phyloP scores from a whole-genome alignment of 2,329 filamentous ascomycete species.

The Trichoderma pleuroti region DNA sequence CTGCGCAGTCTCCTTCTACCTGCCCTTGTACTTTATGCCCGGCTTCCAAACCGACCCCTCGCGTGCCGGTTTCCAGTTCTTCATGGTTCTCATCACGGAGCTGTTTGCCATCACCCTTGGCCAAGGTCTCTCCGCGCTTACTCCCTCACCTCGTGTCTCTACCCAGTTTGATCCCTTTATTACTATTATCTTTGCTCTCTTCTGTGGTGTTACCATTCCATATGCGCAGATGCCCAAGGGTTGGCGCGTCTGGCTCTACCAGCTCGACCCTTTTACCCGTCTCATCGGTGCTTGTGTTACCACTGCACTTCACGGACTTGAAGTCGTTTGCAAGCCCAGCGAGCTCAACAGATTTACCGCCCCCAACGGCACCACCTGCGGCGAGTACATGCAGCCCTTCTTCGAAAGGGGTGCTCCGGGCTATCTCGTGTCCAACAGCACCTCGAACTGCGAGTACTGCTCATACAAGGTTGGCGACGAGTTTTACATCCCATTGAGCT shows the following conservation, averaged over 20 bases:
- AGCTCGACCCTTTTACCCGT: slow-evolving; percentile 79
- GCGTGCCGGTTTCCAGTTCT: slow-evolving; percentile 80
- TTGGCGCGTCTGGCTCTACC: slow-evolving; percentile 77
- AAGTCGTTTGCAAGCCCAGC: slow-evolving; percentile 55
- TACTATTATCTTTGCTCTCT: slow-evolving; percentile 77
- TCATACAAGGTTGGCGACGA: slow-evolving; percentile 76
- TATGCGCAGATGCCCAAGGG: slow-evolving; percentile 72
- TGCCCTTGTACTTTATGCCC: slow-evolving; percentile 81
- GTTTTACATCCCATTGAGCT: slow-evolving; percentile 66
- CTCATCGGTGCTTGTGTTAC: slow-evolving; percentile 77
- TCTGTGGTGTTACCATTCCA: slow-evolving; percentile 84
- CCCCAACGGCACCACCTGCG: slow-evolving; percentile 64
- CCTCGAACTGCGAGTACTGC: slow-evolving; percentile 72
- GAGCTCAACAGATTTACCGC: slow-evolving; percentile 69
- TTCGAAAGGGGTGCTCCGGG: slow-evolving; percentile 66
- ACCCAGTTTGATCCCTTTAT: slow-evolving; percentile 78
- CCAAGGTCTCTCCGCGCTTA: slow-evolving; percentile 72
- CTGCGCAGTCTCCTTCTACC: slow-evolving; percentile 75
- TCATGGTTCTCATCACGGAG: slow-evolving; percentile 80
- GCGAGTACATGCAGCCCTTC: slow-evolving; percentile 70
- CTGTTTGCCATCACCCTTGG: slow-evolving; percentile 78
- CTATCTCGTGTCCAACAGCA: slow-evolving; percentile 65
- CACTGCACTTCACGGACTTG: slow-evolving; percentile 66
- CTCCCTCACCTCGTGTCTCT: slow-evolving; percentile 74
- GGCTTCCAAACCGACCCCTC: slow-evolving; percentile 61